Conservation (phyloP, 1,284 basidiomycete species). For the Thecaphora thlaspeos region DNA sequence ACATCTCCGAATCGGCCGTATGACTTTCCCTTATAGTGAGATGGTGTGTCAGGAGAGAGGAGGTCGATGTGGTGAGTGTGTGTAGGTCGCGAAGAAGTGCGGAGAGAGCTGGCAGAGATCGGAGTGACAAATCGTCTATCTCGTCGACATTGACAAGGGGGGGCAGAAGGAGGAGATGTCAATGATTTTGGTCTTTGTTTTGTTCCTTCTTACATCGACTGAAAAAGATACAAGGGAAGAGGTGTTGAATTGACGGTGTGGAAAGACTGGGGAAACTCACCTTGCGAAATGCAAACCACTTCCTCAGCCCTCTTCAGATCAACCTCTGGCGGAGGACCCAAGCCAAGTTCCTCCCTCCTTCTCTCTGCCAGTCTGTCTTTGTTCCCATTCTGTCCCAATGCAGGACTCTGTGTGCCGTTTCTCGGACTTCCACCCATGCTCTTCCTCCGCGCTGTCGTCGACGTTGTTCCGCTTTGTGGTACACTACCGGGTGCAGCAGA, state of each 20-base stretch:
- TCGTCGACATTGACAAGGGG: too few species aligned
- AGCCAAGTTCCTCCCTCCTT: conserved; percentile 40
- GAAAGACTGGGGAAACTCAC: conserved; percentile 3
- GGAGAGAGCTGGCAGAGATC: conserved; percentile 46
- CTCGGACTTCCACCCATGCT: conserved; percentile 35
- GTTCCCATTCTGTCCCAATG: conserved; percentile 20
- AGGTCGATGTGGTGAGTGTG: conserved; percentile 38
- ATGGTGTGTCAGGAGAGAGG: conserved; percentile 49
- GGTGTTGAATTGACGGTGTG: background rate
- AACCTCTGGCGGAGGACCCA: conserved; percentile 29
- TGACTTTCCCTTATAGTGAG: conserved; percentile 50
- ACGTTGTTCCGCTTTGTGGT: too few species aligned
- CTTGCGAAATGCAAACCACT: conserved; percentile 32
- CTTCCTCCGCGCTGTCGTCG: too few species aligned
- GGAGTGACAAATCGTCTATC: conserved; percentile 48
- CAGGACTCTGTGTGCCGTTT: conserved; percentile 24
- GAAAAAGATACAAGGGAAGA: too few species aligned
- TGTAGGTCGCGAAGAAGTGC: conserved; percentile 41
- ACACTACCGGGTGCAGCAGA: conserved; percentile 20
- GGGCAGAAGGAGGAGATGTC: too few species aligned
- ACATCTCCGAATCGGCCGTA: conserved; percentile 51
- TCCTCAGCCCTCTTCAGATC: conserved; percentile 39
- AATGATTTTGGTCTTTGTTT: too few species aligned
- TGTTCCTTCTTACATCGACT: too few species aligned
- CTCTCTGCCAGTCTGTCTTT: conserved; percentile 37